phyloP scores from a whole-genome alignment of 2,329 filamentous ascomycete genomes.

The Aspergillus fijiensis region DNA sequence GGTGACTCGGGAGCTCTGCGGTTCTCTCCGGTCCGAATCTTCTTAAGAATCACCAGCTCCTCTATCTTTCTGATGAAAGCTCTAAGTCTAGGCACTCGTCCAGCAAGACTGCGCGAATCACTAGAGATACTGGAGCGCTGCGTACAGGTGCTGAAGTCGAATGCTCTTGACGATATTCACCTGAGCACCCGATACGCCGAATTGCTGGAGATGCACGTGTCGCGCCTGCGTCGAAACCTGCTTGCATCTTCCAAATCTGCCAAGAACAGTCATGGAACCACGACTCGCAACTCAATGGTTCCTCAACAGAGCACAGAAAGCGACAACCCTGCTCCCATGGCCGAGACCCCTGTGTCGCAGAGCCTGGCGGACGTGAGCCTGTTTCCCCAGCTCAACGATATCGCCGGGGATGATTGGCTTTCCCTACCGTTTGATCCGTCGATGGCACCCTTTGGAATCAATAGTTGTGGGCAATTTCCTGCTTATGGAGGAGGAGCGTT shows the following conservation, averaged over 20 bases:
- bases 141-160: conserved; percentile 50
- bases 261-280: conserved; percentile 28
- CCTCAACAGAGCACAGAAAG: conserved; percentile 29
- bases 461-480: conserved; percentile 38
- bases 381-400: conserved; percentile 30
- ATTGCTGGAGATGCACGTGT: conserved; percentile 48
- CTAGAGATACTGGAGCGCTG: conserved; percentile 50
- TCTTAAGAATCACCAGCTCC: conserved; percentile 54
- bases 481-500: conserved; percentile 42
- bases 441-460: conserved; percentile 46
- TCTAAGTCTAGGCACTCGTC: conserved; percentile 50
- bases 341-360: conserved; percentile 24
- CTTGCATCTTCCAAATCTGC: conserved; percentile 33
- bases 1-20: conserved; percentile 48
- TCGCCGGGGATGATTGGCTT: conserved; percentile 43
- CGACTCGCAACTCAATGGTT: conserved; percentile 31
- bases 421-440: conserved; percentile 46
- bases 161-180: conserved; percentile 54
- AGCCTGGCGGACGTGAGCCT: conserved; percentile 29
- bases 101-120: conserved; percentile 50
- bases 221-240: conserved; percentile 42
- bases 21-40: conserved; percentile 55
- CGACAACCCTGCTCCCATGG: conserved; percentile 17
- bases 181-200: conserved; percentile 53
- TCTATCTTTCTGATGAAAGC: conserved; percentile 57